Conservation (phyloP, 139 green algal species). For the Pedinophyceae sp. region DNA sequence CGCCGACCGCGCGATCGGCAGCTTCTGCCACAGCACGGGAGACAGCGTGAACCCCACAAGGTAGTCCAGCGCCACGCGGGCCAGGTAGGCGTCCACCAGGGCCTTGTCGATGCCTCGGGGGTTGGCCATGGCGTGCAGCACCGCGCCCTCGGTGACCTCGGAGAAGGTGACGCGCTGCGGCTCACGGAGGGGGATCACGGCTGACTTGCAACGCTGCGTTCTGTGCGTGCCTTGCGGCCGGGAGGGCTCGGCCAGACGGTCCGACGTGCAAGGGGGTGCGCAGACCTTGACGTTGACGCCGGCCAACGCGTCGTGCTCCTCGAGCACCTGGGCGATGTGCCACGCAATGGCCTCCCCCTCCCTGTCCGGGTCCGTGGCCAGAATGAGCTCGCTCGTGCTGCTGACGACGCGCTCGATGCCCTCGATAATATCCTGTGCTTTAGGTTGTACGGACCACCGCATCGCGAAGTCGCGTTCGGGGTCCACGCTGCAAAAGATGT, state of each 20-base stretch:
- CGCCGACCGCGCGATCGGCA: conserved; percentile 52
- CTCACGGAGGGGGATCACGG: background rate
- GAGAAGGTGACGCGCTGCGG: conserved; percentile 57
- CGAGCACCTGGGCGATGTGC: conserved; percentile 70
- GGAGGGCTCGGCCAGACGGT: too few species aligned
- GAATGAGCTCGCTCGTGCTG: conserved; percentile 29
- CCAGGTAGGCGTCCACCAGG: conserved; percentile 84
- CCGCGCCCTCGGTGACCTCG: conserved; percentile 56
- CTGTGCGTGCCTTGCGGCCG: background rate
- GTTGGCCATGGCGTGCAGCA: conserved; percentile 41
- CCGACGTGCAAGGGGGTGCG: background rate
- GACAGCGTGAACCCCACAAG: conserved; percentile 79
- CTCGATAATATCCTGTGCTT: conserved; percentile 2
- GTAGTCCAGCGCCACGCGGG: conserved; percentile 73
- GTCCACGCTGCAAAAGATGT: too few species aligned
- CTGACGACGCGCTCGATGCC: background rate
- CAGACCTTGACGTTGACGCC: background rate
- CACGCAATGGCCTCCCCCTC: conserved; percentile 93
- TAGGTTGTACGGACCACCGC: conserved; percentile 10
- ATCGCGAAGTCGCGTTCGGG: conserved; percentile 33
- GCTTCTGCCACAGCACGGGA: conserved; percentile 79
- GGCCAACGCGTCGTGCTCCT: conserved; percentile 9
- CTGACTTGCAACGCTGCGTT: background rate
- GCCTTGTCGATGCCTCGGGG: conserved; percentile 34
- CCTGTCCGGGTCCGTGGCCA: conserved; percentile 77